Evolutionary conservation across 306 rosid species (phyloP).

Genomic region (Morella rubra): DNA sequence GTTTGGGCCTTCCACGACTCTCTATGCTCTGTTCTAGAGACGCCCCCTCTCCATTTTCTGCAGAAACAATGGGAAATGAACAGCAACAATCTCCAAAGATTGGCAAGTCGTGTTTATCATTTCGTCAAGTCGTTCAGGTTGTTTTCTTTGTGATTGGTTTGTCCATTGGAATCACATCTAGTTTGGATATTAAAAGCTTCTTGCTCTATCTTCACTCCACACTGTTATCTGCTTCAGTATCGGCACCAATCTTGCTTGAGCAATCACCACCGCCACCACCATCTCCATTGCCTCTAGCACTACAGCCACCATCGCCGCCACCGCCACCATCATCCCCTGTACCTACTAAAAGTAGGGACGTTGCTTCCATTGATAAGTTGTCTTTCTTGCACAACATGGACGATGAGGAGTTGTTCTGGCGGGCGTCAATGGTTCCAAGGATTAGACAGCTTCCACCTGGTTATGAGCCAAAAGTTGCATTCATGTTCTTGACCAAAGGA

Average conservation of each 20-base stretch:
- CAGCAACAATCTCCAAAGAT: conserved; percentile 21
- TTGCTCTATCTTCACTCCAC: conserved; percentile 9
- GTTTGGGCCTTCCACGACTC: background rate
- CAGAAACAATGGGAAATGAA: conserved; percentile 23
- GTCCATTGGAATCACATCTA: conserved; percentile 42
- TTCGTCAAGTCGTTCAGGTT: conserved; percentile 20
- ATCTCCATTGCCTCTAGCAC: background rate
- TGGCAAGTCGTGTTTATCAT: conserved; percentile 21
- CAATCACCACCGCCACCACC: background rate
- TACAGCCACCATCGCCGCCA: conserved; percentile 5
- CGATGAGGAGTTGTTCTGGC: conserved; percentile 43
- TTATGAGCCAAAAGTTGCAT: conserved; percentile 65
- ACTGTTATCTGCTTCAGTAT: background rate
- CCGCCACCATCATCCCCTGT: background rate
- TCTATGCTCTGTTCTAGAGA: background rate
- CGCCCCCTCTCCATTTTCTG: background rate
- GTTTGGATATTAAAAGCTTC: conserved; percentile 33
- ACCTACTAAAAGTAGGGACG: background rate
- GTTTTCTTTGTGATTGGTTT: conserved; percentile 46
- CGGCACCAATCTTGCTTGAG: background rate
- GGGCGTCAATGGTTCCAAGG: conserved; percentile 40
- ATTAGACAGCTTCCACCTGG: conserved; percentile 18
- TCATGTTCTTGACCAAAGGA: conserved; percentile 75
- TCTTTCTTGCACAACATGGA: conserved; percentile 39
- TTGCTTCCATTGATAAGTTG: conserved; percentile 4